A percentile compares a stretch with the other conserved stretches of the same genome.
Evolutionary conservation across 1,284 basidiomycete species (phyloP).

Genomic region (Mrakiaceae sp.): DNA sequence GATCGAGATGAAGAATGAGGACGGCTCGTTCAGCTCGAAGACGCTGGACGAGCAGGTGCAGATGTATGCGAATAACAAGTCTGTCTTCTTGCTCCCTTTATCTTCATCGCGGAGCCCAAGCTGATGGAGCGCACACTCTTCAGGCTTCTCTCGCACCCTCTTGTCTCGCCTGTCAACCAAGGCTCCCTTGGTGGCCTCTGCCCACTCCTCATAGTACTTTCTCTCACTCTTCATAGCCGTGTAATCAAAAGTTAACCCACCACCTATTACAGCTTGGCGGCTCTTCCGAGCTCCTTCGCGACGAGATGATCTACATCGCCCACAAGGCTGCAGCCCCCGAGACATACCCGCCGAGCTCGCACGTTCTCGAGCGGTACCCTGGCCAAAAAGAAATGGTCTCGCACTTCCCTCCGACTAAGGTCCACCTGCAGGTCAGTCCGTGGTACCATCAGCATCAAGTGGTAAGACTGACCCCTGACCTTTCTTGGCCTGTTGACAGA

Average conservation of each 20-base stretch:
- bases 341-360: slow-evolving; percentile 31
- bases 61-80: slow-evolving; percentile 22
- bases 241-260: too few species aligned
- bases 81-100: neutral
- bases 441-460: neutral
- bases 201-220: slow-evolving; percentile 38
- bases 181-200: slow-evolving; percentile 42
- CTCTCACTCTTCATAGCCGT: neutral
- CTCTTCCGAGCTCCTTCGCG: slow-evolving; percentile 36
- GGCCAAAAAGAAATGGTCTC: slow-evolving; percentile 30
- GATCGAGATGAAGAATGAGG: slow-evolving; percentile 24
- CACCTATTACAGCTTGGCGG: slow-evolving; percentile 31
- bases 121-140: slow-evolving; percentile 21
- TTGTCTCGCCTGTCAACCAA: slow-evolving; percentile 40
- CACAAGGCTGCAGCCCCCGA: slow-evolving; percentile 39
- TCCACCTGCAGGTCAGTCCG: slow-evolving; percentile 34
- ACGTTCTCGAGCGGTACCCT: slow-evolving; percentile 33
- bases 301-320: slow-evolving; percentile 38
- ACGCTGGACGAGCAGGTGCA: slow-evolving; percentile 38
- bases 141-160: slow-evolving; percentile 38
- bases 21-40: slow-evolving; percentile 11
- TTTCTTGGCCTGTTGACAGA: slow-evolving; percentile 2
- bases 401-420: slow-evolving; percentile 39
- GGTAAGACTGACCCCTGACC: neutral
- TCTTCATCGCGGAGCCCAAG: neutral